Conservation (phyloP, 2,329 filamentous ascomycete genomes). For the Cadophora gregata region DNA sequence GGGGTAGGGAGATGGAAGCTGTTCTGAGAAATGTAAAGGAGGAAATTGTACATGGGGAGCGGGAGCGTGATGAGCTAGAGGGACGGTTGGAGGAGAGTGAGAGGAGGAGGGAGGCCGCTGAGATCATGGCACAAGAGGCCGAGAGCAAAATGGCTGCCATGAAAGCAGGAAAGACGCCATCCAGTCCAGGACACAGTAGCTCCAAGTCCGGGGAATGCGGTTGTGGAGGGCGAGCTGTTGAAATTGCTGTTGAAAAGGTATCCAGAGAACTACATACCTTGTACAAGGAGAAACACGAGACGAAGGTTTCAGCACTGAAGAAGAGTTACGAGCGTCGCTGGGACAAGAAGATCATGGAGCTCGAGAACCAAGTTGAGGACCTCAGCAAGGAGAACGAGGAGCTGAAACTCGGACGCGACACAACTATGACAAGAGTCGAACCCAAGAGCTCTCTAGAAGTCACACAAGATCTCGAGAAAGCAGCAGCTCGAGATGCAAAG, state of each 20-base stretch:
- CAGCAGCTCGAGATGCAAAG: constrained; percentile 74
- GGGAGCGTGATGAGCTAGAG: constrained; percentile 81
- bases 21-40: constrained; percentile 81
- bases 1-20: constrained; percentile 83
- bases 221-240: constrained; percentile 65
- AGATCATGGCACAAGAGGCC: constrained; percentile 77
- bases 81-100: constrained; percentile 79
- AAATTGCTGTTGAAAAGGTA: constrained; percentile 86
- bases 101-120: constrained; percentile 73
- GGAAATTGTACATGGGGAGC: constrained; percentile 78
- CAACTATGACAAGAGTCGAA: constrained; percentile 66
- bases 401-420: constrained; percentile 64
- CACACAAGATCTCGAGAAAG: constrained; percentile 65
- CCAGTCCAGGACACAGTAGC: constrained; percentile 45
- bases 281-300: constrained; percentile 98
- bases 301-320: constrained; percentile 90
- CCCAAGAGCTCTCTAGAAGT: constrained; percentile 50
- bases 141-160: constrained; percentile 78
- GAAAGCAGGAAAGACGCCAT: constrained; percentile 62
- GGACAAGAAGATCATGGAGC: constrained; percentile 84
- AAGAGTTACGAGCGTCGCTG: constrained; percentile 84
- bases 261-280: constrained; percentile 90
- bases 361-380: constrained; percentile 74
- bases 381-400: constrained; percentile 77
- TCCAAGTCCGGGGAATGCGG: constrained; percentile 41